These are phyloP conservation scores for Aspergillus quadricinctus DNA, from an alignment of 2,329 filamentous ascomycete genomes.

Conservation along the genomic window DNA sequence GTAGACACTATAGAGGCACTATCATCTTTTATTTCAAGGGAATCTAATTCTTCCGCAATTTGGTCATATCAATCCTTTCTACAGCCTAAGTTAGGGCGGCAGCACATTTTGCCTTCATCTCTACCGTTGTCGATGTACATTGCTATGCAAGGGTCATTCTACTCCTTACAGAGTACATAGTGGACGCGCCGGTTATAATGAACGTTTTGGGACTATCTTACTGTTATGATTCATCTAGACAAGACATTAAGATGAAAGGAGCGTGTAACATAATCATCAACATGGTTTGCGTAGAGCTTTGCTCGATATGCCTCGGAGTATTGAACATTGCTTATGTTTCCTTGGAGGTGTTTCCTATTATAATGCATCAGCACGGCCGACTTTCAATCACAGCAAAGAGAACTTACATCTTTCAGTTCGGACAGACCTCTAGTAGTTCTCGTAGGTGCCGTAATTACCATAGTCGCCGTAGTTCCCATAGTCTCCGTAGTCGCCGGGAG, in stretches of 20 bases:
- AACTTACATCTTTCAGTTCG: background rate
- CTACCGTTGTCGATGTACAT: background rate
- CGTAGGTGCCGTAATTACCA: conserved; percentile 9
- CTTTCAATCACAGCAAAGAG: background rate
- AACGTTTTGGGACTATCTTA: background rate
- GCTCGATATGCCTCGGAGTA: background rate
- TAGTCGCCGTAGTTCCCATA: conserved; percentile 9
- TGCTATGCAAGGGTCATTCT: background rate
- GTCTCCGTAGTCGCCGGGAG: background rate
- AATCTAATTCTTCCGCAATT: background rate
- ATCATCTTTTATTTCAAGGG: background rate
- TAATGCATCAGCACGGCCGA: background rate
- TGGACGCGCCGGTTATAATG: background rate
- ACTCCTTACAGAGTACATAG: background rate
- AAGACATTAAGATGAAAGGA: background rate
- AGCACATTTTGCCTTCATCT: background rate
- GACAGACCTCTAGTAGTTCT: conserved; percentile 2
- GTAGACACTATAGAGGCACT: background rate
- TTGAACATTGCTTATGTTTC: background rate
- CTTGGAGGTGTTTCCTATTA: background rate
- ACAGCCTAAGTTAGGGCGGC: no score
- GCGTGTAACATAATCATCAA: background rate
- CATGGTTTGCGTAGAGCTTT: no score
- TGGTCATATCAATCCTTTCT: background rate
- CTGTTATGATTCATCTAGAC: background rate